phyloP scores from a whole-genome alignment of 306 rosid species.

The Albizia julibrissin region DNA sequence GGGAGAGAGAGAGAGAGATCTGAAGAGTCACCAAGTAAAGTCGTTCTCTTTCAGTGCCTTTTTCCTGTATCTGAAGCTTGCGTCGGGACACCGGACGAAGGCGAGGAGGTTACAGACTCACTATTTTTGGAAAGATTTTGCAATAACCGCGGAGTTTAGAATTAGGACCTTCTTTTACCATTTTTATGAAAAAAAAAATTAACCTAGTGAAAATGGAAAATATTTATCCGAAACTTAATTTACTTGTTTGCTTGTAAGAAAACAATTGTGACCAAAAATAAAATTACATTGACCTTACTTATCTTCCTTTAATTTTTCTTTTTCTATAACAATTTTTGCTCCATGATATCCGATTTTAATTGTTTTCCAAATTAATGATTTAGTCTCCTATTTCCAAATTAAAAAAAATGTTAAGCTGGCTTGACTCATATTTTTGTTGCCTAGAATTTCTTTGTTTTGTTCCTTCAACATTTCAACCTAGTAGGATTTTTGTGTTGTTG shows the following conservation, averaged over 20 bases:
- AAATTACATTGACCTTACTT: not conserved
- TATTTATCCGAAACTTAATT: no score
- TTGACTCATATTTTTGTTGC: no score
- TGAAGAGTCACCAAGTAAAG: not conserved
- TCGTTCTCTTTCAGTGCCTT: not conserved
- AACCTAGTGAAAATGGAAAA: not conserved
- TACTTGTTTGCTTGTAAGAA: not conserved
- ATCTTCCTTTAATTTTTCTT: not conserved
- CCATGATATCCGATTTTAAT: no score
- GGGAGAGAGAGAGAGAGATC: slow-evolving; percentile 6
- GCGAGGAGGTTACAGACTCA: not conserved
- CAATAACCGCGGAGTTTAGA: slow-evolving; percentile 10
- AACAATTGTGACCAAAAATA: not conserved
- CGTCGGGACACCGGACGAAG: slow-evolving; percentile 10
- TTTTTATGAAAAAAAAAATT: not conserved
- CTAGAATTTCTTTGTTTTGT: not conserved
- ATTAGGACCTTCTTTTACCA: not conserved
- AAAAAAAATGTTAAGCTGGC: no score
- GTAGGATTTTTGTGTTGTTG: not conserved
- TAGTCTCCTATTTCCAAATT: no score
- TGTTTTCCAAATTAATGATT: no score
- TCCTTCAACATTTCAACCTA: not conserved
- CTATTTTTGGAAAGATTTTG: slow-evolving; percentile 25
- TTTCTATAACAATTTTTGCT: not conserved
- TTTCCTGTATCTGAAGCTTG: not conserved